phyloP scores from a whole-genome alignment of 1,284 basidiomycete genomes.

The Chiua sp. region DNA sequence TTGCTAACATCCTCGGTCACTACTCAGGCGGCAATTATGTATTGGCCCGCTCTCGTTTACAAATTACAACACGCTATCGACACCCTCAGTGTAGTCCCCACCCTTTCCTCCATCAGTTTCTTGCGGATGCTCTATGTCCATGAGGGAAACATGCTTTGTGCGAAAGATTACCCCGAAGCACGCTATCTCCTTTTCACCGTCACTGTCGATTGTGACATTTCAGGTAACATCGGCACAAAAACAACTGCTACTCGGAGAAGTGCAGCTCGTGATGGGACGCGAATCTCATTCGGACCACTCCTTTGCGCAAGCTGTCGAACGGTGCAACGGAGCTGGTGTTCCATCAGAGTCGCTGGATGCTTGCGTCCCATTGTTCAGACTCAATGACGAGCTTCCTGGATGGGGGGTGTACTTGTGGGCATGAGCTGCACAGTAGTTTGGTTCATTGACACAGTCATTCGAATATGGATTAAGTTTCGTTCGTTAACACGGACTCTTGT shows the following conservation, averaged over 20 bases:
- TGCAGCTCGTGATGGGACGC: neutral
- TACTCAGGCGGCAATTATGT: neutral
- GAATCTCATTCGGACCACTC: neutral
- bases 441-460: too few species aligned
- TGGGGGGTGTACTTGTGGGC: too few species aligned
- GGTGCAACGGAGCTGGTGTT: neutral
- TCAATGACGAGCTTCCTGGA: too few species aligned
- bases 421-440: too few species aligned
- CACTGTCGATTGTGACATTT: neutral
- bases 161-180: neutral
- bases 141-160: neutral
- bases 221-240: neutral
- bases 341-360: neutral
- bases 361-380: too few species aligned
- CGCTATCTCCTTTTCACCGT: neutral
- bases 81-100: neutral
- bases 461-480: too few species aligned
- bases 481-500: too few species aligned
- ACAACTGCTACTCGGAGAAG: neutral
- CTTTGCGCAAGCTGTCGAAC: neutral
- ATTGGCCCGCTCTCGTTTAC: neutral
- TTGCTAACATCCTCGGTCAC: too few species aligned
- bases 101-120: neutral
- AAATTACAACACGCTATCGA: neutral
- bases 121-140: neutral